Evolutionary conservation across 805 yeast species (phyloP), one percentile per base, ranked within the genome.

Genomic region (Blastobotrys attinorum): DNA sequence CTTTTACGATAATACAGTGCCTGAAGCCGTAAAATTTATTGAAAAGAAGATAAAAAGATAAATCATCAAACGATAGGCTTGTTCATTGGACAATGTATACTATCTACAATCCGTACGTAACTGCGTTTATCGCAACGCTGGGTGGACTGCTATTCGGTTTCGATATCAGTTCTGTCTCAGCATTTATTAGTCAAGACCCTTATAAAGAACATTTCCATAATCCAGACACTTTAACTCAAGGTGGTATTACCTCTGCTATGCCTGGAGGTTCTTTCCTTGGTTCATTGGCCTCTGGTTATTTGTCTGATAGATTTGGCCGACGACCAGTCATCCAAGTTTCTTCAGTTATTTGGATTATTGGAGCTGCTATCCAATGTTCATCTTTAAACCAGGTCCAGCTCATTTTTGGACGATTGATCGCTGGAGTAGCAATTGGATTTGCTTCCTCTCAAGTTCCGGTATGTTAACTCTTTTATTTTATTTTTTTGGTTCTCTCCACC

Each of bases 211-310:
- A 61, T 54, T 83, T 83, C 63, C 50, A 71, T 46, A 42, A 59
- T 36, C 87, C 89, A 4, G 60, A 65, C 31, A 69, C 87, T 0
- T 56, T 70, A 1, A 56, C 65, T 33, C 92, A 83, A 62, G 94
- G 94, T 23, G 71, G 83, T 45, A 75, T 85, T 49, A 81, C 86
- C 13, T 79, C 87, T 2, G 64, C 86, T 4, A 81, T 80, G 77
- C 76, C 92, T n/a, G 77, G 80, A 49, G 94, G 95, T 29, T 84
- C 87, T 0, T 72, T 82, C 50, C 54, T 79, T 43, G 90, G 90
- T 7, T 79, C 87, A 38, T 60, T 83, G 38, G 57, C 64, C 3
- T 65, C 83, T n/a, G 77, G 81, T 7, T 51, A 52, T 11, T 36
- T 72, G 2, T 60, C 71, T 6, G 88, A 80, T 45, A 61, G 48